Evolutionary conservation across 192 early-diverging fungal genomes (phyloP), one percentile per base, ranked within the genome.

Genomic region (Kickxella alabastrina): DNA sequence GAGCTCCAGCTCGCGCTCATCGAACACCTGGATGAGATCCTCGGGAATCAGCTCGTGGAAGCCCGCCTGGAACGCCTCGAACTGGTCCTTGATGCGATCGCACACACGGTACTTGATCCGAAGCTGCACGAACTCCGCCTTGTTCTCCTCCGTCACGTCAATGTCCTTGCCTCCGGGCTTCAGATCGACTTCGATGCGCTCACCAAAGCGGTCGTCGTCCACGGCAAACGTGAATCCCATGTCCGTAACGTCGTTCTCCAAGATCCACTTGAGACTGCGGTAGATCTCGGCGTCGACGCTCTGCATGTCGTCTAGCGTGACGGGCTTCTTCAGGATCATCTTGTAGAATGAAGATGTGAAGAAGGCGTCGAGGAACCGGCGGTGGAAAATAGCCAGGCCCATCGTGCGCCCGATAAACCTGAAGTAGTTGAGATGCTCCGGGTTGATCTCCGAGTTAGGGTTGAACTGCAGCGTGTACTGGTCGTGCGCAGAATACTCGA

Each of bases 391-490:
- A 7, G 93, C 88, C 59, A 98, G 73, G 7, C 95, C 95, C 59
- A 96, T 88, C 19, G 93, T 87, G 43, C 95, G 92, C 5, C 95
- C 95, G 65, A 98, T 98, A 57, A 98, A 98, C 70, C 87, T 88
- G 78, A 96, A 98, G 79, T 96, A 95, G 70, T 93, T 93, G 43
- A 98, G 79, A 81, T 98, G 95, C 58, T 98, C 93, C 25, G 95
- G 91, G 63, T 98, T 95, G 53, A 98, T 84, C 39, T 79, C 86
- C 9, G 91, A 93, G 71, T 96, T 84, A 22, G 93, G 92, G 76
- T 93, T 98, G 69, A 98, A 94, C 67, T 98, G 93, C 38, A 98
- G 81, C 34, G 95, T 98, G 77, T 98, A 98, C 61, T 90, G 93
- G 76, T 96, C 93, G 78, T 95, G 92, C 3, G 92, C 92, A 42